Base-by-base conservation (phyloP, 495 filamentous ascomycete species). In the Sporormia fimetaria region DNA sequence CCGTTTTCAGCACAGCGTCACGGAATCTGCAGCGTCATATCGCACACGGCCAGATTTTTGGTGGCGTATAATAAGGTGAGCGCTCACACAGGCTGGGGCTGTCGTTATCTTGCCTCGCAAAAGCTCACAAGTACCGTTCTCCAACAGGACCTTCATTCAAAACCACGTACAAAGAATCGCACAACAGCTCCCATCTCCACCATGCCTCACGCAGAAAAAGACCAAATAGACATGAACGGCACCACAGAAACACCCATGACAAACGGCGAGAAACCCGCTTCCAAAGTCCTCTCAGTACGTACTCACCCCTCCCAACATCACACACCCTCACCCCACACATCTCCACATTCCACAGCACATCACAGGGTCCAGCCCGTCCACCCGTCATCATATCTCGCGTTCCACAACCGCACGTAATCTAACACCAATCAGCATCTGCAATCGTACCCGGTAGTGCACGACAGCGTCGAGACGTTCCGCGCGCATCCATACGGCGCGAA, bases 361-460 rank as follows among this genome's bases (percentile, higher is more conserved):
- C 33, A 21, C 11, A 4, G 14, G 20, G 16, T 9, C 25, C 35
- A 6, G 24, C 22, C 16, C 3, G 21, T 15, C 31, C 22, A 12
- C 15, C 25, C 36, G 22, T 34, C 21, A 51, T 20, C 20, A 34
- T 4, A 22, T 44, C 11, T 16, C 36, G 22, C 17, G 15, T 38
- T 22, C n/a, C 25, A 40, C 21, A 23, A 6, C 42, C 22, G 16
- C 33, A 15, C 7, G 32, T 24, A 32, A 24, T 23, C 43, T 53
- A 41, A 52, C 51, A 42, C 49, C 4, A 16, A 23, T 30, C 29
- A 92, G 81, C 88, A 96, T 58, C 71, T 96, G 46, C 70, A 72
- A 26, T 79, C 76, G 46, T 94, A 92, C 66, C 90, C 90, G 7
- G 64, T 90, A 37, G 72, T 96, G 58, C 77, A 74, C 53, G 86